Percentiles rank a stretch among this genome's conserved stretches.
These are phyloP conservation scores for Clohesyomyces aquaticus DNA, from an alignment of 495 filamentous ascomycete species.

Conservation along the genomic window DNA sequence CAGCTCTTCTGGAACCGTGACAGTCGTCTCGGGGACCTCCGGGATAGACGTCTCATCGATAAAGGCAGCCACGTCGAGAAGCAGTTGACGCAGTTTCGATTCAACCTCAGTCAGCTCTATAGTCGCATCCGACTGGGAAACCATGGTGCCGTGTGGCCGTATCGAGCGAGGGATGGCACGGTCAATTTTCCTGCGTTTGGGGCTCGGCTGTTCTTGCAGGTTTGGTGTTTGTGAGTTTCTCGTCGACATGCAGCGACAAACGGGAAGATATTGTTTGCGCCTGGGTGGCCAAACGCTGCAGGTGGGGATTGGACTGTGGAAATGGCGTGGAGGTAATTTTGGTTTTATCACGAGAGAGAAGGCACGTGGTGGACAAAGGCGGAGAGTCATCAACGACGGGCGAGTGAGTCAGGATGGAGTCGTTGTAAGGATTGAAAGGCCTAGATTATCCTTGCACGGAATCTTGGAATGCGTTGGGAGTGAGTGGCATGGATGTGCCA, in stretches of 20 bases:
- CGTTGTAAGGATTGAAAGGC: neutral
- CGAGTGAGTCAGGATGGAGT: conserved; percentile 20
- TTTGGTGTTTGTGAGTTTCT: neutral
- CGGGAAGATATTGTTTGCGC: neutral
- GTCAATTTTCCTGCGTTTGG: conserved; percentile 33
- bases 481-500: neutral
- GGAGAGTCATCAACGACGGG: conserved; percentile 25
- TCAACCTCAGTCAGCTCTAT: conserved; percentile 69
- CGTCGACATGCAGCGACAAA: conserved; percentile 24
- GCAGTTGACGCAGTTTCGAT: conserved; percentile 66
- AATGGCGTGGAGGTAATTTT: conserved; percentile 7
- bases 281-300: neutral
- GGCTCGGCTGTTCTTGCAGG: conserved; percentile 14
- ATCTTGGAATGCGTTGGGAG: neutral
- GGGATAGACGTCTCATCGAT: conserved; percentile 52
- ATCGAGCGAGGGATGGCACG: conserved; percentile 11
- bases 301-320: neutral
- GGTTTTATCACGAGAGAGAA: conserved; percentile 8
- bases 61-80: conserved; percentile 74
- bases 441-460: neutral
- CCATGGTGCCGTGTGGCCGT: conserved; percentile 31
- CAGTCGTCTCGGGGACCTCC: conserved; percentile 11
- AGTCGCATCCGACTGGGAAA: conserved; percentile 1
- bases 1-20: conserved; percentile 51
- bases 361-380: conserved; percentile 24